A percentile compares a stretch with the other conserved stretches of the same genome.
Evolutionary conservation across 495 filamentous ascomycete genomes (phyloP).

Genomic region (Penicillium coprophilum): DNA sequence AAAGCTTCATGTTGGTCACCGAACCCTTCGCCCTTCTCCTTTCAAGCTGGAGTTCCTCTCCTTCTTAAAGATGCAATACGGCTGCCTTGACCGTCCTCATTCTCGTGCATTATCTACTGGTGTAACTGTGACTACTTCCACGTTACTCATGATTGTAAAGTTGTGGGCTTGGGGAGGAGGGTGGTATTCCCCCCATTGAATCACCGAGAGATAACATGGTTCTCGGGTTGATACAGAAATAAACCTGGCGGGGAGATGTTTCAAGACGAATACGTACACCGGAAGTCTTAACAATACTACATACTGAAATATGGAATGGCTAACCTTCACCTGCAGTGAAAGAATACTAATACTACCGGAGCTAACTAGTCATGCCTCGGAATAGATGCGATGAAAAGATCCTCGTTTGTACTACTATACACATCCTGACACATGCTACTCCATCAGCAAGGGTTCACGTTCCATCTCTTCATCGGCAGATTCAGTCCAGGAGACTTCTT

Average conservation of each 20-base stretch:
- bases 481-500: constrained; percentile 3
- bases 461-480: constrained; percentile 14
- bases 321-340: too few species aligned
- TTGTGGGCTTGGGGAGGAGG: neutral
- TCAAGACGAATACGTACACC: neutral
- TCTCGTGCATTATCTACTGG: constrained; percentile 1
- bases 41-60: neutral
- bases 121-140: constrained; percentile 5
- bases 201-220: neutral
- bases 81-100: constrained; percentile 1
- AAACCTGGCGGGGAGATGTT: too few species aligned
- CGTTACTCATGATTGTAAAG: constrained; percentile 4
- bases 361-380: neutral
- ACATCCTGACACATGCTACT: neutral
- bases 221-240: neutral
- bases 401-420: constrained; percentile 3
- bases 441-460: constrained; percentile 12
- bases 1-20: constrained; percentile 5
- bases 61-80: constrained; percentile 6
- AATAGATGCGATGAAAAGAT: neutral
- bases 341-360: neutral
- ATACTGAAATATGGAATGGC: neutral
- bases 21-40: neutral
- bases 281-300: neutral
- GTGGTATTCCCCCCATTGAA: neutral